A percentile compares a stretch with the other conserved stretches of the same genome.
These are phyloP conservation scores for Opeltia flavorubescens DNA, from an alignment of 495 filamentous ascomycete genomes.

Conservation along the genomic window DNA sequence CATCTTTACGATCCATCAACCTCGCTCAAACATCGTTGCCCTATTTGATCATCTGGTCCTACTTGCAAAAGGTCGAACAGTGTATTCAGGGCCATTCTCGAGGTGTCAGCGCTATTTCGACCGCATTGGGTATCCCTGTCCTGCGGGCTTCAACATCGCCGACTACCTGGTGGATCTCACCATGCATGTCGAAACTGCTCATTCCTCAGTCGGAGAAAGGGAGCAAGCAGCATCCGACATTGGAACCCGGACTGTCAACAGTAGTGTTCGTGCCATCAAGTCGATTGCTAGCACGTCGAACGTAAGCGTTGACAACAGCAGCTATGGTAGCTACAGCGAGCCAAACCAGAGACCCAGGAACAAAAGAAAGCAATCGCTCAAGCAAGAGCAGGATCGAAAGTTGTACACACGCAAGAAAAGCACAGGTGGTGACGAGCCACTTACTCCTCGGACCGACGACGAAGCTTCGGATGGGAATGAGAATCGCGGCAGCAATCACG, in stretches of 20 bases:
- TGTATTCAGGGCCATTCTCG: constrained; percentile 84
- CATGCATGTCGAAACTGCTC: constrained; percentile 68
- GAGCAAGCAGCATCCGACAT: constrained; percentile 26
- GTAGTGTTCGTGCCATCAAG: constrained; percentile 80
- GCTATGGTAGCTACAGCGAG: constrained; percentile 44
- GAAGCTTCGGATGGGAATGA: constrained; percentile 56
- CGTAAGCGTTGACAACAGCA: constrained; percentile 40
- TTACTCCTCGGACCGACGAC: constrained; percentile 51
- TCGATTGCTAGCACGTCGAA: constrained; percentile 72
- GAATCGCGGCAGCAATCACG: constrained; percentile 41
- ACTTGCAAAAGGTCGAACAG: constrained; percentile 73
- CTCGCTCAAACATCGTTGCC: constrained; percentile 99
- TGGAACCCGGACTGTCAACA: constrained; percentile 55
- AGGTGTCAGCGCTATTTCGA: constrained; percentile 90
- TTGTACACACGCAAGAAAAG: constrained; percentile 74
- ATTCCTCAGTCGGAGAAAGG: constrained; percentile 43
- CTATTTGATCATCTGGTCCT: constrained; percentile 89
- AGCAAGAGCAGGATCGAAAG: constrained; percentile 71
- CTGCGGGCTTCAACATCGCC: constrained; percentile 95
- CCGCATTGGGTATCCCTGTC: constrained; percentile 76
- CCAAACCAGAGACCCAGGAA: constrained; percentile 43
- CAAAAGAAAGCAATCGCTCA: constrained; percentile 61
- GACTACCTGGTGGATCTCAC: constrained; percentile 95
- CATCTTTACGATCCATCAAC: constrained; percentile 97
- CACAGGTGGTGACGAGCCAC: constrained; percentile 33